phyloP scores from a whole-genome alignment of 129 eudicot genomes.

The Heracleum sosnowskyi region DNA sequence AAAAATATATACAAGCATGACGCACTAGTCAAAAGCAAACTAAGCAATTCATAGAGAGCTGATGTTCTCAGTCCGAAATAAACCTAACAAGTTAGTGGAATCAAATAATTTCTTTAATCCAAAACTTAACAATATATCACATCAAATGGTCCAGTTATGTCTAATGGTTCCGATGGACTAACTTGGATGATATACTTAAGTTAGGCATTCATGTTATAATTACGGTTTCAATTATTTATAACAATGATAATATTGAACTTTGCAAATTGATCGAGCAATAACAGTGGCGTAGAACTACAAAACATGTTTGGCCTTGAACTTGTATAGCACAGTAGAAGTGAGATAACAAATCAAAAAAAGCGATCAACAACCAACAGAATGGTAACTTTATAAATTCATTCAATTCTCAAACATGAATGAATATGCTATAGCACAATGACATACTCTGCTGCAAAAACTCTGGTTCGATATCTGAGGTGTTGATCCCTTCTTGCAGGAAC shows the following conservation, averaged over 20 bases:
- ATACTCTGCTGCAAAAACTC: constrained; percentile 98
- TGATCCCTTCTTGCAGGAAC: constrained; percentile 40
- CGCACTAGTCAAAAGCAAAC: neutral
- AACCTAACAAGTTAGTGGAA: neutral
- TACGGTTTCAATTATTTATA: neutral
- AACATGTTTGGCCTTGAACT: neutral
- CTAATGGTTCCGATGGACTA: neutral
- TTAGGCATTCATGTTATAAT: neutral
- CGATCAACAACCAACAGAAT: neutral
- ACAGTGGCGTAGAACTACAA: neutral
- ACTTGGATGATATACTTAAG: neutral
- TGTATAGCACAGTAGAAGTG: neutral
- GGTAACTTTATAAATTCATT: neutral
- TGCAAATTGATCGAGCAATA: neutral
- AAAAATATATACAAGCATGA: neutral
- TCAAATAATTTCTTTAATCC: neutral
- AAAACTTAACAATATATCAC: neutral
- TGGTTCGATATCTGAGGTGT: constrained; percentile 90
- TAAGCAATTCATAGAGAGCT: neutral
- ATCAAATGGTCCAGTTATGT: neutral
- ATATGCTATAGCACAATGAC: constrained; percentile 20
- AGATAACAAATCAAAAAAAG: constrained; percentile 9
- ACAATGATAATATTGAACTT: neutral
- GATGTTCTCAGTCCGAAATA: neutral
- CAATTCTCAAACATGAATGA: constrained; percentile 1